These are phyloP conservation scores for Casuarina equisetifolia DNA, from an alignment of 306 rosid species.

Conservation along the genomic window DNA sequence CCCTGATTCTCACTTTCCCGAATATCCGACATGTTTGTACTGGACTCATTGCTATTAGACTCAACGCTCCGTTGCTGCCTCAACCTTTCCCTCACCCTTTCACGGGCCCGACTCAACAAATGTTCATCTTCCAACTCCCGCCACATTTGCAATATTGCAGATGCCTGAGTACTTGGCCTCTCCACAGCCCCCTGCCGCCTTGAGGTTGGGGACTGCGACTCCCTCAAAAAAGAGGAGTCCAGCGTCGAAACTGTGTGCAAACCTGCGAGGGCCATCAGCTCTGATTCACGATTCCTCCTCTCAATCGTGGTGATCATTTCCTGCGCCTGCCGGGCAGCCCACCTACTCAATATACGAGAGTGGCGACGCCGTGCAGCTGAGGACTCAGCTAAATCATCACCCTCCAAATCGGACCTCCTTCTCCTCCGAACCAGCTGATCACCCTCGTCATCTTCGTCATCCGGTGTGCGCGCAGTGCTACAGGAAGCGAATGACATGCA, in stretches of 20 bases:
- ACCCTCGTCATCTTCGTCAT: conserved; percentile 81
- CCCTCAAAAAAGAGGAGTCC: conserved; percentile 92
- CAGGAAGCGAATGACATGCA: conserved; percentile 96
- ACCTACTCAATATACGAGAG: conserved; percentile 82
- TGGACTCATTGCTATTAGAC: conserved; percentile 66
- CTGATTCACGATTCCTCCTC: conserved; percentile 95
- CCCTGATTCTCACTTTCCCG: conserved; percentile 85
- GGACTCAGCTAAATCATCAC: conserved; percentile 90
- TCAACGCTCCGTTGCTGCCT: conserved; percentile 73
- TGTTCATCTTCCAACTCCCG: conserved; percentile 98
- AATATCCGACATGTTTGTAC: conserved; percentile 64
- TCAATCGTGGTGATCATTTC: conserved; percentile 99
- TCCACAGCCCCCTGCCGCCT: conserved; percentile 86
- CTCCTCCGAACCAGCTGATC: conserved; percentile 94
- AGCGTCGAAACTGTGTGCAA: conserved; percentile 95
- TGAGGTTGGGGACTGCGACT: conserved; percentile 86
- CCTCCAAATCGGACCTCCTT: conserved; percentile 90
- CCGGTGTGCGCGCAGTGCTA: conserved; percentile 72
- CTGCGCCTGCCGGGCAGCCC: conserved; percentile 99
- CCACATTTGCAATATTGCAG: conserved; percentile 96
- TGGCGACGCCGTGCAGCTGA: conserved; percentile 87
- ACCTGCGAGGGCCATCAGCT: conserved; percentile 94
- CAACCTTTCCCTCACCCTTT: conserved; percentile 86
- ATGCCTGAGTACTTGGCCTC: conserved; percentile 91
- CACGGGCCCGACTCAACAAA: conserved; percentile 76